Conservation (phyloP, 768 basidiomycete genomes). For the Rubroboletus satanas region DNA sequence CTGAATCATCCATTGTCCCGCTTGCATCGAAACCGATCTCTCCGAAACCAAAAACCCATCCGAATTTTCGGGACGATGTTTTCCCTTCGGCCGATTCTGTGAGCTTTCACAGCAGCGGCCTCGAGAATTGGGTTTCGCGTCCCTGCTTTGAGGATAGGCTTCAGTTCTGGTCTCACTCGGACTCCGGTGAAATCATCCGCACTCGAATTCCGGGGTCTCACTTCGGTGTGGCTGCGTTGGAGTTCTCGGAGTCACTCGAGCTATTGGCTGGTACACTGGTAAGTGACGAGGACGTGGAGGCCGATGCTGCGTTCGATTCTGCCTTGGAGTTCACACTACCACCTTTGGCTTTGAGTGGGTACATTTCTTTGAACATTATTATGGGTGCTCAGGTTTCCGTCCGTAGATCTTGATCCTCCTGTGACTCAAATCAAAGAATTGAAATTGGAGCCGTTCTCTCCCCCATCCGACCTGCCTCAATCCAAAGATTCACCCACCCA, state of each 20-base stretch:
- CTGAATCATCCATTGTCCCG: slow-evolving; percentile 43
- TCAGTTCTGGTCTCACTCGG: slow-evolving; percentile 47
- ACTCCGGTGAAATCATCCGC: slow-evolving; percentile 34
- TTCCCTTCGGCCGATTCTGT: slow-evolving; percentile 18
- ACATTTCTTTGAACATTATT: not conserved
- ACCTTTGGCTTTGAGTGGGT: slow-evolving; percentile 19
- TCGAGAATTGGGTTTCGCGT: slow-evolving; percentile 66
- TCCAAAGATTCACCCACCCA: not conserved
- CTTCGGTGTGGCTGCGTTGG: slow-evolving; percentile 65
- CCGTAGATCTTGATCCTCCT: slow-evolving; percentile 24
- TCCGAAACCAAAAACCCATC: slow-evolving; percentile 28
- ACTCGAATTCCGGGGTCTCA: slow-evolving; percentile 44
- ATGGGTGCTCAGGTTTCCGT: slow-evolving; percentile 9
- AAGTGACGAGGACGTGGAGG: slow-evolving; percentile 9
- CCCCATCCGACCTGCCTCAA: not conserved
- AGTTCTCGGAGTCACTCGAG: slow-evolving; percentile 67
- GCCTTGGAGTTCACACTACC: slow-evolving; percentile 15
- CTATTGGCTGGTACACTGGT: slow-evolving; percentile 49
- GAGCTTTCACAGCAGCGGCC: slow-evolving; percentile 43
- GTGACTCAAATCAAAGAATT: slow-evolving; percentile 6
- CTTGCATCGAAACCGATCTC: slow-evolving; percentile 36
- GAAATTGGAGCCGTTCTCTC: slow-evolving; percentile 1
- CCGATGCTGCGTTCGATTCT: slow-evolving; percentile 13
- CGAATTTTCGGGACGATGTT: slow-evolving; percentile 31
- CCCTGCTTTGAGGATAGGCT: slow-evolving; percentile 75